Evolutionary conservation across 129 eudicot genomes (phyloP).

Genomic region (Solidago caesia): DNA sequence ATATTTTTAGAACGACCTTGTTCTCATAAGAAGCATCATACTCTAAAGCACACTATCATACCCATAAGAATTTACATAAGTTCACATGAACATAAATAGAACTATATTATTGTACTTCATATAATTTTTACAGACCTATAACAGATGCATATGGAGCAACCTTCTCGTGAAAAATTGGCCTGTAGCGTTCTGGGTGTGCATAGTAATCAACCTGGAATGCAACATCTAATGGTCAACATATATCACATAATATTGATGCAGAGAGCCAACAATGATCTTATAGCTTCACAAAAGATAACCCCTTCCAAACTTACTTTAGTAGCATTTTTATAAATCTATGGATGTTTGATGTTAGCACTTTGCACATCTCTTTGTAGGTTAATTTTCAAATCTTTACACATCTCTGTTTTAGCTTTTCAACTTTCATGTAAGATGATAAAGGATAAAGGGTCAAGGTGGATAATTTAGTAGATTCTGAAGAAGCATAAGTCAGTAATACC

Average conservation of each 20-base stretch:
- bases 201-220: conserved; percentile 77
- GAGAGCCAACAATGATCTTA: background rate
- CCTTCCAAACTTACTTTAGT: background rate
- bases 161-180: conserved; percentile 79
- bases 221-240: conserved; percentile 8
- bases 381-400: no score
- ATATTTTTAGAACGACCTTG: background rate
- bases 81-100: background rate
- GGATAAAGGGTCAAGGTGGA: no score
- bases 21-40: background rate
- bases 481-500: no score
- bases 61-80: background rate
- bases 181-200: conserved; percentile 94
- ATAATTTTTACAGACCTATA: conserved; percentile 52
- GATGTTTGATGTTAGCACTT: no score
- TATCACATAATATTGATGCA: background rate
- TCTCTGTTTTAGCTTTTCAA: no score
- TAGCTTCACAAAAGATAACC: conserved; percentile 1
- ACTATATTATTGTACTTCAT: background rate
- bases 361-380: no score
- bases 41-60: background rate
- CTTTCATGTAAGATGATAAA: no score
- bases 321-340: no score
- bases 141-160: conserved; percentile 95
- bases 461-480: no score